phyloP scores from a whole-genome alignment of 106 monocot species.

The Platanthera zijinensis region DNA sequence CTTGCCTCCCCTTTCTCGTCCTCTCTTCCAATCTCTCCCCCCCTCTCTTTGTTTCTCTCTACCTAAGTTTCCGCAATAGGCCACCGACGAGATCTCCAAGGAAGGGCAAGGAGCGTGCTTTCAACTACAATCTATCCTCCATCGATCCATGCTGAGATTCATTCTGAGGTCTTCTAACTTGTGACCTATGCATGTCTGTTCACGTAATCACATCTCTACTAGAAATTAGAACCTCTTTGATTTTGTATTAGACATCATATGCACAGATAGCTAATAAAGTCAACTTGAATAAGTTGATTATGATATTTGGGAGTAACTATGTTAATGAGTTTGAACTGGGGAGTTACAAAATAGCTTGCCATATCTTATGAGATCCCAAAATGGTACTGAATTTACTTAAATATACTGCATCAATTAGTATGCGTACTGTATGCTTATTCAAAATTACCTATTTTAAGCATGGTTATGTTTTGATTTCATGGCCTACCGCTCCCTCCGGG shows the following conservation, averaged over 20 bases:
- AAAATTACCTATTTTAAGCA: neutral
- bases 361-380: neutral
- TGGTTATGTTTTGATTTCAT: neutral
- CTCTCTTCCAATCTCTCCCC: too few species aligned
- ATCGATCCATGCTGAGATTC: too few species aligned
- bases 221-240: slow-evolving; percentile 1
- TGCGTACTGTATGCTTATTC: neutral
- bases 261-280: neutral
- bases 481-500: neutral
- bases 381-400: neutral
- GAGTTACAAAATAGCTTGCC: neutral
- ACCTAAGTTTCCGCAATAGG: too few species aligned
- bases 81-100: too few species aligned
- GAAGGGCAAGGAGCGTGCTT: too few species aligned
- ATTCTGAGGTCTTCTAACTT: too few species aligned
- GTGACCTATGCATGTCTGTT: neutral
- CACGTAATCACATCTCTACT: neutral
- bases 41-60: too few species aligned
- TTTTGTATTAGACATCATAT: neutral
- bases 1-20: too few species aligned
- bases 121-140: too few species aligned
- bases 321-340: neutral
- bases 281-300: neutral
- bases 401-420: neutral
- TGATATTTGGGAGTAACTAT: neutral